These are phyloP conservation scores for Argentina anserina DNA, from an alignment of 306 rosid species.

Conservation along the genomic window DNA sequence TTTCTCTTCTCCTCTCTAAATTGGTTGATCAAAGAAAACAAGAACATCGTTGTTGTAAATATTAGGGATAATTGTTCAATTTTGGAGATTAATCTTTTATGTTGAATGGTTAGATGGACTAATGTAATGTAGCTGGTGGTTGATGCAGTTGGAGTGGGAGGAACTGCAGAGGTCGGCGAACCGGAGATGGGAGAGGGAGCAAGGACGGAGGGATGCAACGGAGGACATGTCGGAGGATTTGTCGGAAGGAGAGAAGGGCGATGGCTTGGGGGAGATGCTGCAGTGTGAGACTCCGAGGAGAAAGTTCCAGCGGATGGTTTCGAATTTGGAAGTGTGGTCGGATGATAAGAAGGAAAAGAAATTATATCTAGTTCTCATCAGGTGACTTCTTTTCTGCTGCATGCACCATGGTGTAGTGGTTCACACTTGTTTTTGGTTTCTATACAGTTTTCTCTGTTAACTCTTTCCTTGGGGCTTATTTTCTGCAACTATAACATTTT, in stretches of 20 bases:
- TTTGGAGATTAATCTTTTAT: too few relatives aligned
- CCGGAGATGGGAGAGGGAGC: constrained; percentile 84
- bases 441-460: not conserved
- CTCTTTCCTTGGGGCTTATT: not conserved
- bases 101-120: constrained; percentile 19
- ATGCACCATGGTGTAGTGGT: not conserved
- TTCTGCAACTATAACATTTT: not conserved
- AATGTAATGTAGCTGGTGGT: constrained; percentile 17
- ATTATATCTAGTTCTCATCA: constrained; percentile 72
- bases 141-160: constrained; percentile 74
- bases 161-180: constrained; percentile 51
- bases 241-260: constrained; percentile 87
- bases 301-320: constrained; percentile 44
- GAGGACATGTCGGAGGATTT: constrained; percentile 89
- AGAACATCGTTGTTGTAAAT: not conserved
- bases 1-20: not conserved
- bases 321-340: constrained; percentile 78
- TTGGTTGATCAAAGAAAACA: not conserved
- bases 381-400: constrained; percentile 31
- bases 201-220: constrained; percentile 67
- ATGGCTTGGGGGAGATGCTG: constrained; percentile 41
- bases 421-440: not conserved
- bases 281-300: constrained; percentile 48
- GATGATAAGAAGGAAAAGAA: constrained; percentile 82
- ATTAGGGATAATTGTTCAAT: too few relatives aligned